Evolutionary conservation across 257 asterid genomes (phyloP).

Genomic region (Linaria vulgaris): DNA sequence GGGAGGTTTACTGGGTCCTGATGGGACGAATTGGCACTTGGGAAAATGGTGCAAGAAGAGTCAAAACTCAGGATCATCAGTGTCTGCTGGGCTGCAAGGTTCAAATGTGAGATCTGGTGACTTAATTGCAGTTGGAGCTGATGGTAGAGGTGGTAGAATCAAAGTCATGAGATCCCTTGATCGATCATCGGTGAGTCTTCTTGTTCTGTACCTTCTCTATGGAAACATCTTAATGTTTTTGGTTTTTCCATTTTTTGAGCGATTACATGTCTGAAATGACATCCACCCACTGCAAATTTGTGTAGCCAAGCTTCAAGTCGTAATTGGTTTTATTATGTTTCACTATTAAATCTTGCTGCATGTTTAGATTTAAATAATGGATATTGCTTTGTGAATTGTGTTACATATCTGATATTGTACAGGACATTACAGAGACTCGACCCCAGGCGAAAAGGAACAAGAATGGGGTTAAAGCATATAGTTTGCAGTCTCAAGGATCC

Average conservation of each 20-base stretch:
- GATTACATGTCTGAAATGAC: background rate
- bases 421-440: constrained; percentile 48
- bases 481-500: constrained; percentile 51
- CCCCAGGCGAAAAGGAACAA: constrained; percentile 45
- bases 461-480: constrained; percentile 40
- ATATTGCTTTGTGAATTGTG: constrained; percentile 1
- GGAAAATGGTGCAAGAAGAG: constrained; percentile 94
- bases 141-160: constrained; percentile 91
- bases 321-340: background rate
- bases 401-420: constrained; percentile 15
- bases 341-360: background rate
- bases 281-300: background rate
- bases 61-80: constrained; percentile 39
- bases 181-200: constrained; percentile 56
- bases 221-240: background rate
- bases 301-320: background rate
- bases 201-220: background rate
- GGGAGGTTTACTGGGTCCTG: constrained; percentile 78
- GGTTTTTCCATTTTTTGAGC: background rate
- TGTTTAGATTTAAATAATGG: background rate
- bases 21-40: constrained; percentile 79
- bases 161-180: constrained; percentile 69
- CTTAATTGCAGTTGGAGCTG: constrained; percentile 87
- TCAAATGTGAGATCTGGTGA: constrained; percentile 49
- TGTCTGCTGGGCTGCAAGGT: constrained; percentile 34